Evolutionary conservation across 148 eudicot genomes (phyloP), one percentile per base, ranked within the genome.

Genomic region (Silene latifolia): DNA sequence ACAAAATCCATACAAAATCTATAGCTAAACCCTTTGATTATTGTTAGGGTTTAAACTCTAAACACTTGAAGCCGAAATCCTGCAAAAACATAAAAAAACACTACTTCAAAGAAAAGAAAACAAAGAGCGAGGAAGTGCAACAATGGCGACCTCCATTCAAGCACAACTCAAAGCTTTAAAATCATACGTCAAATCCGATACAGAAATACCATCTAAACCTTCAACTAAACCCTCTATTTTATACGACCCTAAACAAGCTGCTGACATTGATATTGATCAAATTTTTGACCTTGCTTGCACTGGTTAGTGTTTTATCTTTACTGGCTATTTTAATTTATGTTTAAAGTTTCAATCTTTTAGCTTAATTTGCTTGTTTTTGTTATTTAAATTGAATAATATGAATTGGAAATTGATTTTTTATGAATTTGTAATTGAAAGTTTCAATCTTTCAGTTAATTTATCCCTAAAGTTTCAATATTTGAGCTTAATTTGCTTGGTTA

Each of bases 171-270:
- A 82, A 78, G 86, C 87, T 12, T 76, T 91, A 18, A 88, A 84
- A 71, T 86, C 93, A 0, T 10, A 78, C 3, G 78, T 82, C 4
- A 79, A 80, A 68, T 69, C 77, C 53, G 89, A 85, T 11, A 63
- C 83, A 1, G 96, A 92, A 54, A 78, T 83, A 1, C 85, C 73
- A 44, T 85, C 80, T 72, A 86, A 87, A 25, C 93, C 98, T 6
- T 77, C 85, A 44, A 92, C 91, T 76, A 93, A 93, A 7, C 97
- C 97, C 72, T 94, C 98, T 7, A 73, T 94, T 15, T 69, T 92
- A 8, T 90, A 77, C 59, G 82, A 86, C 73, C 84, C 96, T 18
- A 94, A 88, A 83, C 87, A 87, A 71, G 98, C 98, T 46, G 96
- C 98, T 20, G 98, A 94, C 73, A 83, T 92, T 46, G 97, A 90